Conservation (phyloP, 1,284 basidiomycete species). For the Wallemia ichthyophaga region DNA sequence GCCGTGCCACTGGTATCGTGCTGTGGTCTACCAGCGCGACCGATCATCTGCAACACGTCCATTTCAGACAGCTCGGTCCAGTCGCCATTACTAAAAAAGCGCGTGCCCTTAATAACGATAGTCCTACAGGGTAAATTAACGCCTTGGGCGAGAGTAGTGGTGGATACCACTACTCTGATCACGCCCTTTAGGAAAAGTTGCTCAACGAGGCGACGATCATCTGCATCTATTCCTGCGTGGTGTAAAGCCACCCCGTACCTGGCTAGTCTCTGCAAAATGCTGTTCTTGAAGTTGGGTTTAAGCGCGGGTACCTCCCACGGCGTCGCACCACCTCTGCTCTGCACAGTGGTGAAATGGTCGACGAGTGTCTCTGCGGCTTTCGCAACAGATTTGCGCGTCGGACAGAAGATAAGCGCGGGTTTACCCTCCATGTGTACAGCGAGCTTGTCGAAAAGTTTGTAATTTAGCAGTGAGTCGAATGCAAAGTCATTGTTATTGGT, state of each 20-base stretch:
- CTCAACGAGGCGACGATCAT: conserved; percentile 10
- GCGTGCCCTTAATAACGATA: conserved; percentile 6
- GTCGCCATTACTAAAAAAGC: conserved; percentile 3
- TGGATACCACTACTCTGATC: conserved; percentile 8
- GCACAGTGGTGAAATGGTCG: conserved; percentile 39
- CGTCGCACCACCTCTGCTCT: conserved; percentile 54
- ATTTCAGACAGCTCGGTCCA: conserved; percentile 5
- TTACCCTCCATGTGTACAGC: conserved; percentile 38
- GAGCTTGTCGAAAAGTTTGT: conserved; percentile 36
- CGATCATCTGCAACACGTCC: conserved; percentile 7
- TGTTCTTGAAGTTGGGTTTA: conserved; percentile 3
- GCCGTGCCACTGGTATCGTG: conserved; percentile 53
- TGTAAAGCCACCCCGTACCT: conserved; percentile 11
- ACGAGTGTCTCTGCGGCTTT: conserved; percentile 7
- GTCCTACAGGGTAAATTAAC: conserved; percentile 5
- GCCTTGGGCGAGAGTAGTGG: conserved; percentile 4
- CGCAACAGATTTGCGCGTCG: conserved; percentile 24
- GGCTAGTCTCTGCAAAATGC: conserved; percentile 5
- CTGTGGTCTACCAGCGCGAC: conserved; percentile 44
- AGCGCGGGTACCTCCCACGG: background rate
- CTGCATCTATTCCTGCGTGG: conserved; percentile 11
- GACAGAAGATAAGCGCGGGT: conserved; percentile 54
- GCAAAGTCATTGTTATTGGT: conserved; percentile 43
- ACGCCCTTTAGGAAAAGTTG: conserved; percentile 9
- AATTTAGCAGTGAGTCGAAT: conserved; percentile 41